Evolutionary conservation across 768 basidiomycete species (phyloP).

Genomic region (Dendrothele bispora): DNA sequence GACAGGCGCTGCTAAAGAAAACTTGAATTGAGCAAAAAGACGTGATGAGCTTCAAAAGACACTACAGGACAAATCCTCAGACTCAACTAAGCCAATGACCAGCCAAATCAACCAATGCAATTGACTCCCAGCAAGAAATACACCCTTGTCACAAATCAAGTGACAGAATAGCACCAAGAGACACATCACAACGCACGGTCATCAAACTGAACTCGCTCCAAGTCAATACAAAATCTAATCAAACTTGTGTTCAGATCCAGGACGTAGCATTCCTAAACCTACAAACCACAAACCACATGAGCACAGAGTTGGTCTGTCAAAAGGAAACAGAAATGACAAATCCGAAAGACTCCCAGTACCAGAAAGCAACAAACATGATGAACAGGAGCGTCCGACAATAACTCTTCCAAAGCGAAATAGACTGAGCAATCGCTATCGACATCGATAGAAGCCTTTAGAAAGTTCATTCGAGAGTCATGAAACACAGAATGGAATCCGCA

Average conservation of each 20-base stretch:
- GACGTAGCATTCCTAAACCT: background rate
- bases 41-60: background rate
- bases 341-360: constrained; percentile 27
- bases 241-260: background rate
- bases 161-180: constrained; percentile 34
- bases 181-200: constrained; percentile 37
- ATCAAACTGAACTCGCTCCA: constrained; percentile 44
- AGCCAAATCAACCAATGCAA: constrained; percentile 28
- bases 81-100: constrained; percentile 34
- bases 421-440: background rate
- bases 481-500: constrained; percentile 15
- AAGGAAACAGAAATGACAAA: constrained; percentile 29
- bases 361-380: constrained; percentile 29
- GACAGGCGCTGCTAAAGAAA: constrained; percentile 39
- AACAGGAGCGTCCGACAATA: constrained; percentile 8
- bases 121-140: constrained; percentile 30
- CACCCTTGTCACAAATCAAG: constrained; percentile 32
- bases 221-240: constrained; percentile 42
- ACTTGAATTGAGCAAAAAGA: constrained; percentile 33
- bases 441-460: background rate
- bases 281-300: constrained; percentile 16
- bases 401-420: constrained; percentile 1
- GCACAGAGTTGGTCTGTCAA: constrained; percentile 15
- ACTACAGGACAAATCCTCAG: background rate
- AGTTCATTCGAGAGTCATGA: background rate